Percentiles rank a stretch among this genome's conserved stretches.
Evolutionary conservation across 352 stramenopile species (phyloP).

Genomic region (Thalassiosira exigua): DNA sequence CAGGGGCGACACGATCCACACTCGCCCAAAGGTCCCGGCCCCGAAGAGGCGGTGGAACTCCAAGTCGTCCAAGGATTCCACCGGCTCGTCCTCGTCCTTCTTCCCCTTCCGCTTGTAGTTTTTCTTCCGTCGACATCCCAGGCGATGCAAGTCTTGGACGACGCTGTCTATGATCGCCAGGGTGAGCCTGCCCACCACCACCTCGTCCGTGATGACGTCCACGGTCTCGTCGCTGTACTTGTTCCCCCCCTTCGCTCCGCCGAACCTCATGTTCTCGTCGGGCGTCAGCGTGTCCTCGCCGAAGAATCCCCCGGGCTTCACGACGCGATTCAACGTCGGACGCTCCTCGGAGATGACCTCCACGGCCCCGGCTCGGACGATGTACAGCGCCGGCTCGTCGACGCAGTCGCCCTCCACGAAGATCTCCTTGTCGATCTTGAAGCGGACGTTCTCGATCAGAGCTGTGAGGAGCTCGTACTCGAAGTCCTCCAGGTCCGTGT

Average conservation of each 20-base stretch:
- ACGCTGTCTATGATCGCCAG: slow-evolving; percentile 10
- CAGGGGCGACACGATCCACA: slow-evolving; percentile 89
- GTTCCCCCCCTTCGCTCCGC: slow-evolving; percentile 38
- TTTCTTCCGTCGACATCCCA: slow-evolving; percentile 30
- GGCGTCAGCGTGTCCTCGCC: slow-evolving; percentile 46
- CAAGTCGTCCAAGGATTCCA: slow-evolving; percentile 32
- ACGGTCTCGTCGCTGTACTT: slow-evolving; percentile 31
- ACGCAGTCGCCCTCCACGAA: slow-evolving; percentile 40
- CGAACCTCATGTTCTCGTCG: slow-evolving; percentile 55
- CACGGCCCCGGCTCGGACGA: slow-evolving; percentile 31
- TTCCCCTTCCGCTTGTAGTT: slow-evolving; percentile 21
- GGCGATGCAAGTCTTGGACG: slow-evolving; percentile 6
- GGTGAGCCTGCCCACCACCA: slow-evolving; percentile 6
- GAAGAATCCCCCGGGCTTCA: slow-evolving; percentile 39
- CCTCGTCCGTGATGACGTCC: slow-evolving; percentile 15
- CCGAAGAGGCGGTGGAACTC: slow-evolving; percentile 87
- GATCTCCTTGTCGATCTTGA: slow-evolving; percentile 62
- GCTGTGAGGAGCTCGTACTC: slow-evolving; percentile 81
- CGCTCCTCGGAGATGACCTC: slow-evolving; percentile 28
- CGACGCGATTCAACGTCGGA: slow-evolving; percentile 19
- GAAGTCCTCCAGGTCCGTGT: slow-evolving; percentile 81
- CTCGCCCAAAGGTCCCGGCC: slow-evolving; percentile 95
- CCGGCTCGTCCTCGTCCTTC: slow-evolving; percentile 6
- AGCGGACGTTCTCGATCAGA: slow-evolving; percentile 69
- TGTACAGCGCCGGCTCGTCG: slow-evolving; percentile 51